A percentile compares a stretch with the other conserved stretches of the same genome.
These are phyloP conservation scores for Kalmanozyma brasiliensis DNA, from an alignment of 1,284 basidiomycete species.

Conservation along the genomic window DNA sequence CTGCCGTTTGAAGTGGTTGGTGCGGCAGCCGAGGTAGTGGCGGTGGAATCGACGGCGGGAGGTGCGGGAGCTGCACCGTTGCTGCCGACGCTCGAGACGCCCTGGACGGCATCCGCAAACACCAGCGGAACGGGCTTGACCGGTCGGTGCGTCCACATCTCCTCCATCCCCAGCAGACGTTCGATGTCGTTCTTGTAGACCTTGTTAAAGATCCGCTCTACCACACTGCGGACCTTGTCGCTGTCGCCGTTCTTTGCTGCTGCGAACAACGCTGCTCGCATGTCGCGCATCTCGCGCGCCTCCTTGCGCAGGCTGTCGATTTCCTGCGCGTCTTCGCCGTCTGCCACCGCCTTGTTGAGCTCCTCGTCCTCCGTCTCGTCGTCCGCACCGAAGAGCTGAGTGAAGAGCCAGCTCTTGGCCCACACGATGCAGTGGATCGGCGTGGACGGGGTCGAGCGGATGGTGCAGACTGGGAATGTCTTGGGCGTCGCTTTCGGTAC, in stretches of 20 bases:
- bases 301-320: conserved; percentile 89
- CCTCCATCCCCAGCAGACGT: conserved; percentile 90
- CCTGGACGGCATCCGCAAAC: conserved; percentile 75
- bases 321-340: conserved; percentile 89
- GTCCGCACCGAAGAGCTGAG: conserved; percentile 44
- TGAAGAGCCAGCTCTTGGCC: conserved; percentile 97
- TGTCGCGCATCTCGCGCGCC: conserved; percentile 84
- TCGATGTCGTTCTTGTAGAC: conserved; percentile 89
- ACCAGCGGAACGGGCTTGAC: conserved; percentile 85
- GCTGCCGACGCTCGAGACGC: conserved; percentile 2
- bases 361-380: conserved; percentile 72
- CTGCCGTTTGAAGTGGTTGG: not conserved
- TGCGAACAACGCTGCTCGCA: conserved; percentile 73
- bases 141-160: conserved; percentile 90
- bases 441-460: conserved; percentile 94
- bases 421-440: conserved; percentile 99
- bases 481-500: conserved; percentile 83
- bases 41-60: not conserved
- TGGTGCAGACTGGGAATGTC: conserved; percentile 97
- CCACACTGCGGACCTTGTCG: conserved; percentile 71
- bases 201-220: conserved; percentile 84
- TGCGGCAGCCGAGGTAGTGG: conserved; percentile 1
- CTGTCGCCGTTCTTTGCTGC: conserved; percentile 21
- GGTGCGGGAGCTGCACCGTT: not conserved
- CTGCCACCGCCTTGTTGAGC: conserved; percentile 83